Base-by-base conservation (phyloP, 1,139 yeast species). In the Scheffersomyces illinoinensis region DNA sequence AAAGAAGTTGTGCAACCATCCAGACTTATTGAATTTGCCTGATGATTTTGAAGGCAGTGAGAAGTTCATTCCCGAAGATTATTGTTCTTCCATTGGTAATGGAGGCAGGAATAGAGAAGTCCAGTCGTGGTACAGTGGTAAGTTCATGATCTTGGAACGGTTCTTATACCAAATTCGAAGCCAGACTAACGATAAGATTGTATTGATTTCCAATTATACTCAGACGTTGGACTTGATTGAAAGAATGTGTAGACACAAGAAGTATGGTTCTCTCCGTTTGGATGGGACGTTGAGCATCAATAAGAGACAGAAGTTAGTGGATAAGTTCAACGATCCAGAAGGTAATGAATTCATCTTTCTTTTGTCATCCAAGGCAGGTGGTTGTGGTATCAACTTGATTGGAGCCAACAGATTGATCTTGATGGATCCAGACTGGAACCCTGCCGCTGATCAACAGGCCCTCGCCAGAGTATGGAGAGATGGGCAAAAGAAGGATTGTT, bases 381-480 rank as follows among this genome's bases (percentile, higher is more conserved):
- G 99, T 0, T 95, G 99, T 79, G 99, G 99, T 74, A 92, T 95
- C 70, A 95, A 95, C 70, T 83, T 95, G 65, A 95, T 95, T 68
- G 99, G 99, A 10, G 99, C 99, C 10, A 95, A 96, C 68, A 82
- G 99, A 62, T 79, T 95, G 61, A 86, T 95, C 39, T 79, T 95
- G 58, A 82, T 95, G 68, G 99, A 95, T 71, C 99, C 99, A 0
- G 99, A 96, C 73, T 95, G 99, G 99, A 95, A 95, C 68, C 99
- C 99, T 0, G 99, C 99, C 0, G 90, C 98, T 2, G 99, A 95
- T 71, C 99, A 95, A 72, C 99, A 95, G 75, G 99, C 99, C 0
- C 80, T 95, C 61, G 99, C 99, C 0, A 85, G 99, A 73, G 97
- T 95, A 3, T 95, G 99, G 99, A 89, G 99, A 80, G 99, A 95